A percentile compares a stretch with the other conserved stretches of the same genome.
Evolutionary conservation across 768 basidiomycete species (phyloP).

Genomic region (Boletellus emodensis): DNA sequence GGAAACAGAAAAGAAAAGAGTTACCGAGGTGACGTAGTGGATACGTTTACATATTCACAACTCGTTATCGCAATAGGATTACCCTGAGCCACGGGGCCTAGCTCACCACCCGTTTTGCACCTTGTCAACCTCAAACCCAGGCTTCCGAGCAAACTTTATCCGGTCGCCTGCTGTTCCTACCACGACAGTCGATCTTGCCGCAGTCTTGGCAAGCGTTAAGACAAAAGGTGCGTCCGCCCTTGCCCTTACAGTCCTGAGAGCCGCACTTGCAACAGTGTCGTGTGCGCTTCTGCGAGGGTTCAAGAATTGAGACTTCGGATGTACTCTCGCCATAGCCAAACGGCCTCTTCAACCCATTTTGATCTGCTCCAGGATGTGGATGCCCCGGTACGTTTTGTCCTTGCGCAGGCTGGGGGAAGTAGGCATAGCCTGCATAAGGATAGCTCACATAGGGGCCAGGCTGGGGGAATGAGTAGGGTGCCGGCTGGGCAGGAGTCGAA

Average conservation of each 20-base stretch:
- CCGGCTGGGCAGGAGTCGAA: slow-evolving; percentile 25
- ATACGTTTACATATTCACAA: slow-evolving; percentile 11
- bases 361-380: slow-evolving; percentile 24
- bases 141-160: slow-evolving; percentile 69
- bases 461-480: slow-evolving; percentile 29
- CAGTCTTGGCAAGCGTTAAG: slow-evolving; percentile 76
- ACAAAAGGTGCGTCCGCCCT: slow-evolving; percentile 73
- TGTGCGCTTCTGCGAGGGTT: slow-evolving; percentile 52
- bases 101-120: neutral
- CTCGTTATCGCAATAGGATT: neutral
- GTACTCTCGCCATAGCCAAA: slow-evolving; percentile 25
- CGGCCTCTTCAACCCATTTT: slow-evolving; percentile 27
- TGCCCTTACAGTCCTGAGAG: slow-evolving; percentile 77
- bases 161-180: slow-evolving; percentile 72
- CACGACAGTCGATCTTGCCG: slow-evolving; percentile 74
- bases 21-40: slow-evolving; percentile 3
- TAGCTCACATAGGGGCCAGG: slow-evolving; percentile 34
- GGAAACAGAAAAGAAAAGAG: slow-evolving; percentile 2
- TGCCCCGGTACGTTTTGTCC: slow-evolving; percentile 21
- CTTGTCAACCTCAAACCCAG: slow-evolving; percentile 29
- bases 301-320: slow-evolving; percentile 28
- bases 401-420: slow-evolving; percentile 27
- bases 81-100: neutral
- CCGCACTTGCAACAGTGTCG: slow-evolving; percentile 85
- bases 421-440: slow-evolving; percentile 33